phyloP scores from a whole-genome alignment of 176 grass and related monocot genomes.

The Paspalum notatum region DNA sequence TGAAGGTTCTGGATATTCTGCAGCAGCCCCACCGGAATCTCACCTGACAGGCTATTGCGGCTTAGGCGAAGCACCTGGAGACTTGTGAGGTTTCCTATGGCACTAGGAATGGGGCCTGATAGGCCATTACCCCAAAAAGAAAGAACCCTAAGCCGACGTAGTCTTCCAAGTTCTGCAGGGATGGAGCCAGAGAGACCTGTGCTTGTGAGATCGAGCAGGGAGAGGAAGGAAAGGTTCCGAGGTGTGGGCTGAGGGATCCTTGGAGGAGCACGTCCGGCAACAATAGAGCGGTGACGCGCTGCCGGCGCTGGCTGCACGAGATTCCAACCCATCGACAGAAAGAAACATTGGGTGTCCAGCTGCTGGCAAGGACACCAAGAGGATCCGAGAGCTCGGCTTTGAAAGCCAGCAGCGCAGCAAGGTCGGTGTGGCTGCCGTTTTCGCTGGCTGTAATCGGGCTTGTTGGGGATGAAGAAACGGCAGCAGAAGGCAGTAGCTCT shows the following conservation, averaged over 20 bases:
- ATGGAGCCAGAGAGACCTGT: background rate
- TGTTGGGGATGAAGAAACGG: no score
- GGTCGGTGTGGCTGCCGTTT: no score
- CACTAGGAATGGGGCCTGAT: no score
- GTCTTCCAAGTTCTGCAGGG: background rate
- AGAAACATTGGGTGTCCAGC: background rate
- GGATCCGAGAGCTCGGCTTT: no score
- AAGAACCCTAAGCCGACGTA: background rate
- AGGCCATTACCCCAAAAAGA: no score
- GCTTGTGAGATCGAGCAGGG: slow-evolving; percentile 25
- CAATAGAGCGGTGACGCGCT: background rate
- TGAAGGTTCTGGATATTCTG: background rate
- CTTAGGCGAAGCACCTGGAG: no score
- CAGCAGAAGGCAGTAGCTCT: no score
- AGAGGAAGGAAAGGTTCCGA: no score
- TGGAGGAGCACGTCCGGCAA: background rate
- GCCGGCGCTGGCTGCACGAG: background rate
- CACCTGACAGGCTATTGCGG: background rate
- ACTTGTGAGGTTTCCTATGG: no score
- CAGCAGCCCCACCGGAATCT: background rate
- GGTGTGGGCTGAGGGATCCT: no score
- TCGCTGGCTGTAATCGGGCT: no score
- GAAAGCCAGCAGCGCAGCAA: no score
- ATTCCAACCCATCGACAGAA: background rate
- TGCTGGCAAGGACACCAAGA: background rate